phyloP scores from a whole-genome alignment of 1,284 basidiomycete genomes.

The Ceratobasidium sp. region DNA sequence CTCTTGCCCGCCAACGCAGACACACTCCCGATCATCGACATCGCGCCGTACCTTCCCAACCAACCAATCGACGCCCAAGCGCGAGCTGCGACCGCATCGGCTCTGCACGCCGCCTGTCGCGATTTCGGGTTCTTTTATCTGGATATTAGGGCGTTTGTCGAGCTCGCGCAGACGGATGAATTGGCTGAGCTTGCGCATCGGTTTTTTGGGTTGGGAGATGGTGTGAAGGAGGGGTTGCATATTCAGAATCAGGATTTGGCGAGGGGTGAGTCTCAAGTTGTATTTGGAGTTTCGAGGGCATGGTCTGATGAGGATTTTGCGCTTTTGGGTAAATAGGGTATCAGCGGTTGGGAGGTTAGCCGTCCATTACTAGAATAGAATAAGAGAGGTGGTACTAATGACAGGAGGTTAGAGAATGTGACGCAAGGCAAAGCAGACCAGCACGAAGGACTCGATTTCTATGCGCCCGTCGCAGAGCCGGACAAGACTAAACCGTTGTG shows the following conservation, averaged over 20 bases:
- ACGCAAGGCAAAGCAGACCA: constrained; percentile 74
- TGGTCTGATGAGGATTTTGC: constrained; percentile 26
- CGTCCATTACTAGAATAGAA: no score
- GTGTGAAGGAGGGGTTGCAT: constrained; percentile 78
- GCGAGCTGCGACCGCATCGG: constrained; percentile 67
- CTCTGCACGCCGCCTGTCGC: constrained; percentile 79
- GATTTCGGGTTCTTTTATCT: constrained; percentile 91
- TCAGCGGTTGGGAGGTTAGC: constrained; percentile 53
- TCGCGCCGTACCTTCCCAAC: constrained; percentile 55
- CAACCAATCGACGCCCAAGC: constrained; percentile 16
- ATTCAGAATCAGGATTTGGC: constrained; percentile 78
- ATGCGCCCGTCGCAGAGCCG: constrained; percentile 76
- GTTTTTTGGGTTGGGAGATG: constrained; percentile 80
- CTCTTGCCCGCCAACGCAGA: constrained; percentile 8
- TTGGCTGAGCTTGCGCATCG: constrained; percentile 72
- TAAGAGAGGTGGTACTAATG: no score
- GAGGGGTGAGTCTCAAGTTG: constrained; percentile 68
- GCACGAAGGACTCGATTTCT: constrained; percentile 88
- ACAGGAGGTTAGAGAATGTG: constrained; percentile 85
- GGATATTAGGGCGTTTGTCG: constrained; percentile 72
- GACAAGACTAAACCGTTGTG: constrained; percentile 78
- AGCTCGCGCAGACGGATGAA: constrained; percentile 73
- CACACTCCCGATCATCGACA: constrained; percentile 58
- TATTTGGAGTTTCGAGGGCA: background rate
- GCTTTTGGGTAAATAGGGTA: constrained; percentile 53